Conservation (phyloP, 1,284 basidiomycete species). For the Ustilago loliicola region DNA sequence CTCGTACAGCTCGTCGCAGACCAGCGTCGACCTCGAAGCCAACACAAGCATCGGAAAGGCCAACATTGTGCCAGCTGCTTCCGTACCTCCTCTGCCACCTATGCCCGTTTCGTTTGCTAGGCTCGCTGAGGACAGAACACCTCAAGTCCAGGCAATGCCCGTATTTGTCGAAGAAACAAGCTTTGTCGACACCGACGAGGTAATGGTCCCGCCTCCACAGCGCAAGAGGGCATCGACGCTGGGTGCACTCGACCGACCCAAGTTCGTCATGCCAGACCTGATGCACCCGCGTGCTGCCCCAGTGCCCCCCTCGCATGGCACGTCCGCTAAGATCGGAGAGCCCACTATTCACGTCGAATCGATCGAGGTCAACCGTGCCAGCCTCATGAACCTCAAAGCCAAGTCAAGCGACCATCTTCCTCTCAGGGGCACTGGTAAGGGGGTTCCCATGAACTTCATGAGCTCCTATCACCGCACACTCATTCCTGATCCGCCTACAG, state of each 20-base stretch:
- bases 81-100: conserved; percentile 40
- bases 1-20: conserved; percentile 50
- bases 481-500: conserved; percentile 42
- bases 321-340: conserved; percentile 9
- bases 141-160: conserved; percentile 7
- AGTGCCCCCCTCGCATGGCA: conserved; percentile 24
- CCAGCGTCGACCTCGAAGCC: conserved; percentile 42
- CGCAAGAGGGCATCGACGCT: conserved; percentile 45
- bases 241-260: conserved; percentile 44
- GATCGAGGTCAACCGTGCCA: conserved; percentile 29
- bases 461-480: conserved; percentile 49
- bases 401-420: conserved; percentile 46
- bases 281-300: conserved; percentile 50
- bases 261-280: conserved; percentile 28
- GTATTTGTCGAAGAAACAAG: conserved; percentile 14
- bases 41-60: conserved; percentile 54
- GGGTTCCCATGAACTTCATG: conserved; percentile 42
- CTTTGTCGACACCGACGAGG: not conserved
- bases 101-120: conserved; percentile 42
- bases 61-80: conserved; percentile 45
- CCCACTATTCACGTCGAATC: conserved; percentile 30
- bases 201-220: not conserved
- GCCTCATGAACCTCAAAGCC: conserved; percentile 31
- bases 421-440: conserved; percentile 16
- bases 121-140: conserved; percentile 20